Evolutionary conservation across 164 flowering plant species (phyloP), one percentile per base, ranked within the genome.

Genomic region (Cinnamomum micranthum): DNA sequence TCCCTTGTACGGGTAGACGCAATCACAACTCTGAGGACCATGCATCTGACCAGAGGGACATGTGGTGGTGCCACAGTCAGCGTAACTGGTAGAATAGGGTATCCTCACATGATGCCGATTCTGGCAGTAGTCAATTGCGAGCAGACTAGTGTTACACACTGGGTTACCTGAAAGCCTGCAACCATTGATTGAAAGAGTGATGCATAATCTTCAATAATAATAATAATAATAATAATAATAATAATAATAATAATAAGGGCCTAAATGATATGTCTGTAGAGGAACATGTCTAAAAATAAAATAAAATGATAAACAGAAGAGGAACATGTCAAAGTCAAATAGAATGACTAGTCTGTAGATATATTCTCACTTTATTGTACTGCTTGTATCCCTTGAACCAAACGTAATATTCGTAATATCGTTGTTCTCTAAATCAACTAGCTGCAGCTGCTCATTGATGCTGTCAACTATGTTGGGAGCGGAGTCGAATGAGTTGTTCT

Each of bases 21-120:
- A 94, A 7, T 82, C 85, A 70, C 98, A 94, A 73, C 91, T 90
- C 79, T 91, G 95, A 73, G 98, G 98, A 77, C 80, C 88, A 55
- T 83, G 80, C 75, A 80, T 89, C 81, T 89, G 86, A 63, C 80
- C 88, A 2, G 71, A 0, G 19, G 87, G 75, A 74, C 97, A 91
- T 0, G 75, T 28, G 79, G 77, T 82, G 41, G 76, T 75, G 55
- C 84, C 85, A 82, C 97, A 94, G 52, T 77, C 83, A n/a, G 91
- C 87, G 20, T 87, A 75, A 80, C 88, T 88, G 59, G 97, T 94
- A 15, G 95, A 85, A 68, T 94, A 91, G 5, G 91, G 47, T 35
- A 11, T 73, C 28, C 78, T 74, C 64, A 33, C 13, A 73, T 62
- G 76, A 65, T 83, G 81, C 80, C 81, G 89, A 72, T 82, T 74